phyloP scores from a whole-genome alignment of 2,329 filamentous ascomycete genomes.

The Penicillium sp. region DNA sequence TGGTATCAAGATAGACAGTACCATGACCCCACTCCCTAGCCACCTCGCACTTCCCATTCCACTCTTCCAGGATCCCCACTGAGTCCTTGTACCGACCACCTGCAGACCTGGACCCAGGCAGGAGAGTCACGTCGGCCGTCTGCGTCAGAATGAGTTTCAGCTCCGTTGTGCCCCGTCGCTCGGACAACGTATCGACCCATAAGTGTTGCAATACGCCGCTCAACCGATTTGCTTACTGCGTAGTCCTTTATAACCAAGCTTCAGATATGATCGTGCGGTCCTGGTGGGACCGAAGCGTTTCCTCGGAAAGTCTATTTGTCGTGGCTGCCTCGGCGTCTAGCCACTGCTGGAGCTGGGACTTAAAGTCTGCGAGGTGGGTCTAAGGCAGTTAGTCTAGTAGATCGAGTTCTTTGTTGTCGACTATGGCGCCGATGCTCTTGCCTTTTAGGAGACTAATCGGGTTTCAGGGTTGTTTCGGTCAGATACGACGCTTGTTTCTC shows the following conservation, averaged over 20 bases:
- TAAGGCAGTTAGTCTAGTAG: constrained; percentile 27
- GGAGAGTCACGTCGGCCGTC: constrained; percentile 42
- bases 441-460: constrained; percentile 11
- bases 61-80: constrained; percentile 35
- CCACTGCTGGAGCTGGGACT: constrained; percentile 40
- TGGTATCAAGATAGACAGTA: constrained; percentile 39
- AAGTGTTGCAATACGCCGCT: constrained; percentile 35
- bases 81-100: constrained; percentile 34
- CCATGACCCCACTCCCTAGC: constrained; percentile 36
- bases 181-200: constrained; percentile 27
- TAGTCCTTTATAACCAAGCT: constrained; percentile 31
- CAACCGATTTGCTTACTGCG: constrained; percentile 27
- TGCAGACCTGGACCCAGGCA: constrained; percentile 35
- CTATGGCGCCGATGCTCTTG: constrained; percentile 31
- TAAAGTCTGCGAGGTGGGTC: constrained; percentile 37
- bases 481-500: neutral
- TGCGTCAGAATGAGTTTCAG: constrained; percentile 41
- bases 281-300: constrained; percentile 27
- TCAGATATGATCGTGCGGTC: constrained; percentile 41
- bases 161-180: constrained; percentile 29
- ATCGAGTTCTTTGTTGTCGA: constrained; percentile 37
- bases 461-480: neutral
- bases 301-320: constrained; percentile 20
- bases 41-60: constrained; percentile 34
- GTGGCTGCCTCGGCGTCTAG: constrained; percentile 32